Base-by-base conservation (phyloP, 2,329 filamentous ascomycete species). In the Fusarium sterilihyphosum region DNA sequence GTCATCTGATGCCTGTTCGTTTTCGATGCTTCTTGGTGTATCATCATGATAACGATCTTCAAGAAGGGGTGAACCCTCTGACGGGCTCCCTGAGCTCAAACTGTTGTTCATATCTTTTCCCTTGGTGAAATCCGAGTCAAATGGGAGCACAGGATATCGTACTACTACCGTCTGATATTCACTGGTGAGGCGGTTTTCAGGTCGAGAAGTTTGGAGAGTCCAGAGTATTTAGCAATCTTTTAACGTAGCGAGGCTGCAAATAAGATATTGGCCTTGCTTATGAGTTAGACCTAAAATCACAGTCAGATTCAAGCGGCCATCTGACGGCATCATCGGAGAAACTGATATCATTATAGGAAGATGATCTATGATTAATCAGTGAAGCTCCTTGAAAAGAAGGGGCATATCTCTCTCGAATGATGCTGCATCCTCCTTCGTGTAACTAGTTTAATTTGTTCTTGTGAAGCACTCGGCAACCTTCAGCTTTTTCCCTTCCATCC, bases 11-110 rank as follows among this genome's bases (percentile, higher is more conserved):
- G 17, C 33, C 35, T 53, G 58, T 43, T 53, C 67, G 64, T 77
- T 71, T 29, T 77, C 75, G 8, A 67, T 50, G 33, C 74, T 68
- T 6, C 54, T 67, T 56, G 44, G 31, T 44, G 26, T 41, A 41
- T 52, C 50, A 6, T 47, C 41, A 17, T 14, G 47, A 16, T 33
- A 40, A 26, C n/a, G n/a, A n/a, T 71, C 69, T 35, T 64, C 70
- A 18, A 82, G 71, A 33, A 82, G 76, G 13, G 80, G 78, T 8
- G 79, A 80, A 17, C 64, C 73, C 61, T 81, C 80, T 13, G 76
- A 70, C 16, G 67, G 70, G 40, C 20, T 37, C 8, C 33, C 47
- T 12, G 67, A 65, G 16, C 57, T 33, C 18, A 33, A 43, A 31
- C 44, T 38, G 44, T 35, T 67, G n/a, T 73, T 52, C 76, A 78